Base-by-base conservation (phyloP, 495 filamentous ascomycete species). In the Chaetomium tenue region DNA sequence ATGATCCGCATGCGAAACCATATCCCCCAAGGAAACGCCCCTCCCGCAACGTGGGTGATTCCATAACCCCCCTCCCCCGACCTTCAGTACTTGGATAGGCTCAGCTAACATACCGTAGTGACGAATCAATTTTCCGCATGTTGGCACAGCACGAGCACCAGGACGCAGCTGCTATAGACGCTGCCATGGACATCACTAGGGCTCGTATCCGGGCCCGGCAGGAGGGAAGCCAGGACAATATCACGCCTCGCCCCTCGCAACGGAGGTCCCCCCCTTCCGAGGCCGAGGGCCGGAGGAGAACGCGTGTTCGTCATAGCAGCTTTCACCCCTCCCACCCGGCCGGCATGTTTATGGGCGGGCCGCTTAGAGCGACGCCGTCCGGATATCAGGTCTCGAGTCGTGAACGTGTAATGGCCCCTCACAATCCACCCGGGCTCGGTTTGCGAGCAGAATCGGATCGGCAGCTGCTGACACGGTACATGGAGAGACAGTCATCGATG, bases 231-330 rank as follows among this genome's bases (percentile, higher is more conserved):
- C 25, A 25, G 18, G 63, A 68, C 30, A 46, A 9, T 61, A 63
- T 47, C n/a, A 46, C 61, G 33, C 57, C 68, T 3, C 68, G 63
- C 52, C 66, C 68, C 2, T 66, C 71, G 11, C 77, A 76, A 33
- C 75, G 78, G 26, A 74, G 75, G 9, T 78, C 77, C 23, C 78
- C 78, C 5, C 70, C 75, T 4, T 69, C 63, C 15, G 79, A 82
- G 46, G 51, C 64, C 5, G 77, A 80, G 25, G 68, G 60, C 51
- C 69, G 75, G 18, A 73, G 79, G 47, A 72, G 78, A 22, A 71
- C 73, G n/a, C 74, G 78, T 23, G 56, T 75, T 40, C 74, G 78
- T 2, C 77, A 74, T 46, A 68, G 72, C 52, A 75, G 67, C 64
- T 66, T 73, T 7, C 68, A 60, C 4, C 47, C 42, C n/a, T 48